Conservation (phyloP, 2,329 filamentous ascomycete species). For the Leptographium wingfieldii region DNA sequence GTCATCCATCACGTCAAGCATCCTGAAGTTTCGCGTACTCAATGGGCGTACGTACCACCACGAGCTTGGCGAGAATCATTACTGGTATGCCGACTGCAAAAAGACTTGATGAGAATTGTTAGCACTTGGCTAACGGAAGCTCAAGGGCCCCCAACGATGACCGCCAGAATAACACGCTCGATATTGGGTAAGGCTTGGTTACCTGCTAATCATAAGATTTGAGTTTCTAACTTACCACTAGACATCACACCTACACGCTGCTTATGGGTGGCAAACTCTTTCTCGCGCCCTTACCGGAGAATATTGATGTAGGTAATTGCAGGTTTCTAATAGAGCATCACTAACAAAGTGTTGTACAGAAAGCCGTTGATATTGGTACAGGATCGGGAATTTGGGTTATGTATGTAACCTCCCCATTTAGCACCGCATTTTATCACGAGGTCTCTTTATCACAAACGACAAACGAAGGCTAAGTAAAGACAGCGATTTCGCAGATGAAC, state of each 20-base stretch:
- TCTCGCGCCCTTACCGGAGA: conserved; percentile 14
- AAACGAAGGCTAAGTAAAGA: neutral
- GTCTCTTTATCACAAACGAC: too few species aligned
- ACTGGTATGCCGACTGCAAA: neutral
- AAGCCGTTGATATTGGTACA: conserved; percentile 8
- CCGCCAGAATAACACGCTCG: conserved; percentile 18
- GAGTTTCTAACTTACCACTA: neutral
- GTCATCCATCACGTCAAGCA: neutral
- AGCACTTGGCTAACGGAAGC: neutral
- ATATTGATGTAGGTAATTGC: neutral
- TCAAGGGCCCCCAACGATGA: conserved; percentile 18
- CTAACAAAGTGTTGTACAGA: neutral
- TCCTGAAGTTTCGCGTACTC: neutral
- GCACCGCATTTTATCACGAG: too few species aligned
- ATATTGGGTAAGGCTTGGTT: conserved; percentile 14
- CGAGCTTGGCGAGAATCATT: neutral
- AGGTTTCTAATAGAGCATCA: too few species aligned
- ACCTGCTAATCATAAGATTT: neutral
- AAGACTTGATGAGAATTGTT: too few species aligned
- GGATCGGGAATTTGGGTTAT: conserved; percentile 29
- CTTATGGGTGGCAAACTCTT: conserved; percentile 15
- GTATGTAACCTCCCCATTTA: conserved; percentile 4
- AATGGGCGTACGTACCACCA: neutral
- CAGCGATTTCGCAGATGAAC: conserved; percentile 26
- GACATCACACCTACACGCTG: conserved; percentile 17